Conservation (phyloP, 129 eudicot species). For the Oenanthe sinensis region DNA sequence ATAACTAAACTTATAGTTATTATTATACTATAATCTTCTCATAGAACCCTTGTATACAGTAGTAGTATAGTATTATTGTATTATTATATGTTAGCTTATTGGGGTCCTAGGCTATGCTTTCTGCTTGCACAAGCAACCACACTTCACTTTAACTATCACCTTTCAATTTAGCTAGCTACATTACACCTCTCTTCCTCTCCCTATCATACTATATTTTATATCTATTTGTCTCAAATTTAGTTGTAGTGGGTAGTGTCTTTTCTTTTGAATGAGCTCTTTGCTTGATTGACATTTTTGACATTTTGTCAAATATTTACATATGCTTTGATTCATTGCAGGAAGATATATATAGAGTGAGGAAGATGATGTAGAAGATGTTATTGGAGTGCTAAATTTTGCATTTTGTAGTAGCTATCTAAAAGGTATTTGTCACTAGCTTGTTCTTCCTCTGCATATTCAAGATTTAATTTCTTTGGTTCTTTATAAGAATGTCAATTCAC, state of each 20-base stretch:
- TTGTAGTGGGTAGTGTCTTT: neutral
- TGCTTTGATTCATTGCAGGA: neutral
- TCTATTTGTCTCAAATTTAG: neutral
- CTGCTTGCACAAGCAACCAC: slow-evolving; percentile 21
- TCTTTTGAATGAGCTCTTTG: neutral
- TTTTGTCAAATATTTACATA: neutral
- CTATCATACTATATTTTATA: neutral
- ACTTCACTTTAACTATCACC: slow-evolving; percentile 5
- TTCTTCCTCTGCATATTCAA: neutral
- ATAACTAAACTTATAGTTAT: neutral
- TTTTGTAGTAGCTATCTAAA: neutral
- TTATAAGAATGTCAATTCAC: neutral
- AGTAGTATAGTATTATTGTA: neutral
- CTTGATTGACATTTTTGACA: neutral
- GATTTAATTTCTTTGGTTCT: neutral
- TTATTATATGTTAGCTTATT: neutral
- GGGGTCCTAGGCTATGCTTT: slow-evolving; percentile 5
- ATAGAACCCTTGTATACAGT: neutral
- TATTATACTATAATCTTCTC: neutral
- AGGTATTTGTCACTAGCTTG: neutral
- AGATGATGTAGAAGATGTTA: neutral
- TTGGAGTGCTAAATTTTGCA: neutral
- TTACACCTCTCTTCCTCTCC: slow-evolving; percentile 1
- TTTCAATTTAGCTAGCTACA: neutral
- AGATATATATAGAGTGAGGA: neutral